Evolutionary conservation across 2,329 filamentous ascomycete species (phyloP), one percentile per base, ranked within the genome.

Genomic region (Alternaria sp.): DNA sequence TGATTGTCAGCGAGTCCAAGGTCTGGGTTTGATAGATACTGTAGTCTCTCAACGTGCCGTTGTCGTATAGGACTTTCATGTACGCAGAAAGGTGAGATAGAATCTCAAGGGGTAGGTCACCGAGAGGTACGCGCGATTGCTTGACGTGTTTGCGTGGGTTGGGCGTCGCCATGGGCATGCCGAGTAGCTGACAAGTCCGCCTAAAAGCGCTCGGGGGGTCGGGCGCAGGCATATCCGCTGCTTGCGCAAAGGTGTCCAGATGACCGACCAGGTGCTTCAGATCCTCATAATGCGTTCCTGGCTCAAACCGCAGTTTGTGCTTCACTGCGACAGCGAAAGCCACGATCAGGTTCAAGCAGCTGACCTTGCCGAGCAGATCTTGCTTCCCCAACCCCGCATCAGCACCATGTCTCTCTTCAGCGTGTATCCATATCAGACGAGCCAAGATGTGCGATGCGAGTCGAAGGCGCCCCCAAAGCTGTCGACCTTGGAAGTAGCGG

Each of bases 391-490:
- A 59, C 54, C 85, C 81, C 9, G 68, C 58, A 26, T 84, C 82
- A n/a, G 62, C 59, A 71, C 83, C 80, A 43, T 74, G 70, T 11
- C 90, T 83, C 74, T 92, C 91, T 3, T 82, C 77, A 6, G 87
- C 85, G 70, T 97, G 91, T 43, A 97, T 85, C 93, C 94, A 97
- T 74, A 96, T 92, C n/a, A 92, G 83, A n/a, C 93, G 89, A 5
- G 87, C 84, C 21, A 89, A 79, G 55, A 85, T 88, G 56, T 88
- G 85, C 3, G 84, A 84, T 9, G 82, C 82, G 32, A 88, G 82
- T n/a, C 83, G 82, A 40, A 89, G 76, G 59, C 84, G 81, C 4
- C 70, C 87, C 91, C 69, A 96, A 82, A 76, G 88, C 82, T 82
- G 93, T 84, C 71, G 85, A 81, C 73, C 90, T 66, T 90, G 77